phyloP scores from a whole-genome alignment of 1,284 basidiomycete genomes.

The Cryptococcus sp. region DNA sequence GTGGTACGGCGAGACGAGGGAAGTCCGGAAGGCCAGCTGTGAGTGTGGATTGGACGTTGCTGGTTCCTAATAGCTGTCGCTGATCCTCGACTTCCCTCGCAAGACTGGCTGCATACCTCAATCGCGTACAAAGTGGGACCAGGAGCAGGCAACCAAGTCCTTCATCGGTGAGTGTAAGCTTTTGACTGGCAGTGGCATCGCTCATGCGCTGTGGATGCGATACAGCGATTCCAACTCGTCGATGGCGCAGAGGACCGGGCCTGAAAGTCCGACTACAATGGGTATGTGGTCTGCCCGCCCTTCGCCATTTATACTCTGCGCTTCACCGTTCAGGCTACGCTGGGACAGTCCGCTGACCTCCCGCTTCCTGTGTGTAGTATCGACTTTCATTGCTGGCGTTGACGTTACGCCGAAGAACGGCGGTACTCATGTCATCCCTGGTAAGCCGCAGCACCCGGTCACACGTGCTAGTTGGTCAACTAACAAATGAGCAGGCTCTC shows the following conservation, averaged over 20 bases:
- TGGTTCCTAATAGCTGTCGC: too few species aligned
- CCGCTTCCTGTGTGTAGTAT: conserved; percentile 11
- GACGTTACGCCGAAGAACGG: conserved; percentile 24
- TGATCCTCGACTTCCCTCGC: background rate
- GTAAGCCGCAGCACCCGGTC: conserved; percentile 3
- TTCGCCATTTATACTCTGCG: too few species aligned
- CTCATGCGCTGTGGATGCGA: background rate
- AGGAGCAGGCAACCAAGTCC: conserved; percentile 19
- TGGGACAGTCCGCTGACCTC: too few species aligned
- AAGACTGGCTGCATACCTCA: conserved; percentile 25
- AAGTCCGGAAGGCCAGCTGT: background rate
- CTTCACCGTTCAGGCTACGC: too few species aligned
- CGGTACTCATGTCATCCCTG: conserved; percentile 21
- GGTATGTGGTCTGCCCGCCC: too few species aligned
- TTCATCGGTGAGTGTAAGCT: conserved; percentile 15
- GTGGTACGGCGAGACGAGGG: conserved; percentile 27
- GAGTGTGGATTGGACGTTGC: too few species aligned
- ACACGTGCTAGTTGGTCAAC: background rate
- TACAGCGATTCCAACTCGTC: conserved; percentile 22
- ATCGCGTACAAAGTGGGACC: conserved; percentile 27
- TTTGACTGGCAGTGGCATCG: background rate
- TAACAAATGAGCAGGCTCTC: conserved; percentile 11
- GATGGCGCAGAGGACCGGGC: conserved; percentile 20
- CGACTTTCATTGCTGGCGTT: conserved; percentile 23
- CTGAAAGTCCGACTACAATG: conserved; percentile 9